Conservation (phyloP, 805 yeast species). For the Saturnispora halmiae region DNA sequence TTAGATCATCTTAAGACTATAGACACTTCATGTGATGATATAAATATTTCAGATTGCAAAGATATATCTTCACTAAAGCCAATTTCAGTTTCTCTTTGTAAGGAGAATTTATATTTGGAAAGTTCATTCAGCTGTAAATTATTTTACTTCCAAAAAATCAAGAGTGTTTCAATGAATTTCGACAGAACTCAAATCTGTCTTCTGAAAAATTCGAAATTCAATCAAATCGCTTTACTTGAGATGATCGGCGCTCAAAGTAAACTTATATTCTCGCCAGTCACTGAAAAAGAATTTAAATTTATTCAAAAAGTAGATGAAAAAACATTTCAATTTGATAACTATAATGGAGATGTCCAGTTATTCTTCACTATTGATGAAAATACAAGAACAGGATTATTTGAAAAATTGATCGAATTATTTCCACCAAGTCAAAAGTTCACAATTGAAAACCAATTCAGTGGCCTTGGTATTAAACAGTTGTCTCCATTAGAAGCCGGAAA, state of each 20-base stretch:
- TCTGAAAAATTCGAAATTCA: conserved; percentile 9
- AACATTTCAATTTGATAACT: conserved; percentile 6
- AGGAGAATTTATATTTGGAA: conserved; percentile 1
- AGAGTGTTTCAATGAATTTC: conserved; percentile 19
- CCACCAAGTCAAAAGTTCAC: conserved; percentile 7
- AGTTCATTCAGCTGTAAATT: conserved; percentile 16
- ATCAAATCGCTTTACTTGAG: conserved; percentile 24
- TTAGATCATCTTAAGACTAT: conserved; percentile 17
- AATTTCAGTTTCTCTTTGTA: conserved; percentile 18
- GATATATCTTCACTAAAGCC: conserved; percentile 18
- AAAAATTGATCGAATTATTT: conserved; percentile 9
- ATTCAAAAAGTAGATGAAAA: conserved; percentile 13
- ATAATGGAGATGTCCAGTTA: conserved; percentile 10
- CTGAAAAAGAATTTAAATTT: conserved; percentile 23
- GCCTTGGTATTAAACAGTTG: conserved; percentile 9
- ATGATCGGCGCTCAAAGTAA: conserved; percentile 24
- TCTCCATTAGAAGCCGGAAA: background rate
- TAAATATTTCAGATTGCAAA: conserved; percentile 20
- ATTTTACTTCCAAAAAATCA: conserved; percentile 21
- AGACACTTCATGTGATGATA: conserved; percentile 17
- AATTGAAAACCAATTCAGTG: background rate
- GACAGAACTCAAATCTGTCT: conserved; percentile 17
- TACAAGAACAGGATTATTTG: background rate
- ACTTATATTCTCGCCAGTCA: conserved; percentile 29
- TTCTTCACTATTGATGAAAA: conserved; percentile 10